These are phyloP conservation scores for Exophiala viscosa DNA, from an alignment of 2,329 filamentous ascomycete genomes.

Conservation along the genomic window DNA sequence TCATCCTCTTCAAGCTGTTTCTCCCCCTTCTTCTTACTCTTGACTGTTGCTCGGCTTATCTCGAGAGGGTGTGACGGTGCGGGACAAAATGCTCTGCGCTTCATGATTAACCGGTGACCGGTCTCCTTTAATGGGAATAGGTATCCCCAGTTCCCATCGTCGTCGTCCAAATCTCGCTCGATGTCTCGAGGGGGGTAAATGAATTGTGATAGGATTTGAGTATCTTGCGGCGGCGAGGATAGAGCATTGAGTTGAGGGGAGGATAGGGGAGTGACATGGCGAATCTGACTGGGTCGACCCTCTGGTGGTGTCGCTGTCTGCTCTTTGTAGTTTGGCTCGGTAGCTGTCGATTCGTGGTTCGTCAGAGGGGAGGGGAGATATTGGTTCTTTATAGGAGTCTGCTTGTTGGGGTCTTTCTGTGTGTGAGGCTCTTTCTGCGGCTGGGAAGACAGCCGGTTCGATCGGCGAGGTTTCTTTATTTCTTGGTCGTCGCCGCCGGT, in stretches of 20 bases:
- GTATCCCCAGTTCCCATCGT: constrained; percentile 89
- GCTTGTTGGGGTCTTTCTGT: neutral
- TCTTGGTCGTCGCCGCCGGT: constrained; percentile 63
- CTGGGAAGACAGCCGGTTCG: constrained; percentile 65
- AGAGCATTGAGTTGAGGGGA: constrained; percentile 47
- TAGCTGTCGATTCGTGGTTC: constrained; percentile 60
- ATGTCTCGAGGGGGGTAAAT: constrained; percentile 67
- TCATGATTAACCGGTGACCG: constrained; percentile 68
- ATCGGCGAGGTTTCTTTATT: constrained; percentile 79
- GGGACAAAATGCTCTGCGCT: constrained; percentile 68
- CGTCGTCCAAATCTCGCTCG: constrained; percentile 79
- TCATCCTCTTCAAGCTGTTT: constrained; percentile 51
- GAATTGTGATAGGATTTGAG: constrained; percentile 77
- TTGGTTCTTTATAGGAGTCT: constrained; percentile 58
- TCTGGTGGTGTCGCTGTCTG: constrained; percentile 67
- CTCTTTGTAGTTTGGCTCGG: constrained; percentile 57
- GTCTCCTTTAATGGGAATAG: constrained; percentile 75
- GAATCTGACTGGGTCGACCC: constrained; percentile 53
- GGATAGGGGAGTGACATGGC: constrained; percentile 42
- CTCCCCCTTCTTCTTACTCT: constrained; percentile 41
- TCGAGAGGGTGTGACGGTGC: constrained; percentile 47
- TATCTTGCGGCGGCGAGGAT: constrained; percentile 69
- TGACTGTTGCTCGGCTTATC: constrained; percentile 39
- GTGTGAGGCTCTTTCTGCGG: constrained; percentile 38
- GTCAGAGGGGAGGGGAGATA: constrained; percentile 81